These are phyloP conservation scores for Rhododendron simsii DNA, from an alignment of 148 eudicot species.

Conservation along the genomic window DNA sequence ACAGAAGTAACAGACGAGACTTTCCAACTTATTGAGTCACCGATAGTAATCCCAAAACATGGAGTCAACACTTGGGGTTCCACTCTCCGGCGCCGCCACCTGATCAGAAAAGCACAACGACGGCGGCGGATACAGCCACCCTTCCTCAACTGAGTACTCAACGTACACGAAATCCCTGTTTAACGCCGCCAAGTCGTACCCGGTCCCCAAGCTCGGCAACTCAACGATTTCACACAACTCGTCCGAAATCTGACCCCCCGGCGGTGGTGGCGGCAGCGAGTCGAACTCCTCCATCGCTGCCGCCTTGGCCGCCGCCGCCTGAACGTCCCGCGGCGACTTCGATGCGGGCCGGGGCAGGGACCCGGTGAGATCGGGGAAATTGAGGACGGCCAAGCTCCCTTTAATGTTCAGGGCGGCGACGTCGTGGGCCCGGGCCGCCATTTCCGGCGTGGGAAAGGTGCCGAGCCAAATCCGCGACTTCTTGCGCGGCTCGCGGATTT, in stretches of 20 bases:
- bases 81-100: background rate
- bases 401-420: background rate
- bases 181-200: background rate
- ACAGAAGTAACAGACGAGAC: background rate
- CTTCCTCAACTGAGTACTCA: background rate
- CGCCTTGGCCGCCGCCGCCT: background rate
- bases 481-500: slow-evolving; percentile 1
- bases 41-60: background rate
- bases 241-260: background rate
- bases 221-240: background rate
- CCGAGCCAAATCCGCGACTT: background rate
- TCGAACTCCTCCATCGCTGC: background rate
- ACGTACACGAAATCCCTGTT: background rate
- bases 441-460: background rate
- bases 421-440: background rate
- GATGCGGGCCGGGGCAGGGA: background rate
- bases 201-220: background rate
- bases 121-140: background rate
- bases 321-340: background rate
- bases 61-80: background rate
- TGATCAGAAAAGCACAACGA: background rate
- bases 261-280: background rate
- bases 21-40: background rate
- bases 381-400: background rate
- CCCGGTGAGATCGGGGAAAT: background rate